Percentiles rank a stretch among this genome's conserved stretches.
phyloP scores from a whole-genome alignment of 2,329 filamentous ascomycete genomes.

The Orbilia quercus region DNA sequence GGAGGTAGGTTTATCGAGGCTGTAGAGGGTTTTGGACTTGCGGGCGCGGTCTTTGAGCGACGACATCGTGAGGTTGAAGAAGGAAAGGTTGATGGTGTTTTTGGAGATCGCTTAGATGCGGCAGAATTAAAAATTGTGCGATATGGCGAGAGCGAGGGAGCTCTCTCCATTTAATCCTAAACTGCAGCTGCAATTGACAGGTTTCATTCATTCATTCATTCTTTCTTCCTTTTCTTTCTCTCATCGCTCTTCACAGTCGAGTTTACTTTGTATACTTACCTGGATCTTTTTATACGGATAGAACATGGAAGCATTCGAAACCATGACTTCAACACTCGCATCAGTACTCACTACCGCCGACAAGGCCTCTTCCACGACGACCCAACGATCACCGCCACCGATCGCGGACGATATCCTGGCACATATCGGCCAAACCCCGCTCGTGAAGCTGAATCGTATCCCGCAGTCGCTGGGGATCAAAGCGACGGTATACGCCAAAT shows the following conservation, averaged over 20 bases:
- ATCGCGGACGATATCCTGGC: conserved; percentile 42
- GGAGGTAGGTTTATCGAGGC: conserved; percentile 37
- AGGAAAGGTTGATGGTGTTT: too few species aligned
- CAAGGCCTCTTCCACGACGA: conserved; percentile 7
- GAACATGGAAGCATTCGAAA: conserved; percentile 49
- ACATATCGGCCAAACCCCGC: conserved; percentile 88
- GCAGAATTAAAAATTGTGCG: conserved; percentile 16
- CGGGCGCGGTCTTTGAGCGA: conserved; percentile 47
- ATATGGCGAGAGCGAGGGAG: conserved; percentile 1
- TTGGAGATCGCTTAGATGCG: conserved; percentile 40
- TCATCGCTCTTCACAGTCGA: neutral
- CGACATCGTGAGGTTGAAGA: too few species aligned
- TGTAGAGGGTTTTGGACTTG: conserved; percentile 45
- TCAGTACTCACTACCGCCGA: conserved; percentile 27
- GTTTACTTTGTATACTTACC: neutral
- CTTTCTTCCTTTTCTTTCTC: conserved; percentile 10
- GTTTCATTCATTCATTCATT: too few species aligned
- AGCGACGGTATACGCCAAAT: conserved; percentile 88
- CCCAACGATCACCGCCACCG: conserved; percentile 62
- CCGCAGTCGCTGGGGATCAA: conserved; percentile 90
- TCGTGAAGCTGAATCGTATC: conserved; percentile 91
- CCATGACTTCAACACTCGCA: conserved; percentile 42
- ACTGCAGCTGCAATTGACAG: conserved; percentile 16
- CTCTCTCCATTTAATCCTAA: neutral
- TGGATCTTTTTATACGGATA: neutral